A percentile compares a stretch with the other conserved stretches of the same genome.
Evolutionary conservation across 2,329 filamentous ascomycete genomes (phyloP).

Genomic region (Fusarium brachygibbosum): DNA sequence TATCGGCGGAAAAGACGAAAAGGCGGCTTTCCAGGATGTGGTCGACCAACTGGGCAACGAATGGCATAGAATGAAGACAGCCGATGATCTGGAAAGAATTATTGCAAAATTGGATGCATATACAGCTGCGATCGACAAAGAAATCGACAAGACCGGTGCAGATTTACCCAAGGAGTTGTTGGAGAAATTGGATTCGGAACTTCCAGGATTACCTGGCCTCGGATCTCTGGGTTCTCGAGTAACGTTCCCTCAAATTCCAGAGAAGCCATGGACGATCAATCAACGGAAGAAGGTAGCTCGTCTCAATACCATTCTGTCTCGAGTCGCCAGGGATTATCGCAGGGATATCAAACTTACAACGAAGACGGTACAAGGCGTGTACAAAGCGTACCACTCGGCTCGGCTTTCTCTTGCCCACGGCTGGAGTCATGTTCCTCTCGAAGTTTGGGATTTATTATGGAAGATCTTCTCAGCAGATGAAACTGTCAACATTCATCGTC

Average conservation of each 20-base stretch:
- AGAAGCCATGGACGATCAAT: conserved; percentile 55
- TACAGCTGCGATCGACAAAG: conserved; percentile 53
- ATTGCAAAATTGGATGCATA: conserved; percentile 54
- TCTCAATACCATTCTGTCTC: conserved; percentile 53
- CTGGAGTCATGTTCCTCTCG: conserved; percentile 69
- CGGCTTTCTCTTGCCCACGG: conserved; percentile 59
- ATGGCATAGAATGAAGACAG: conserved; percentile 51
- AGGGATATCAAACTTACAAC: conserved; percentile 48
- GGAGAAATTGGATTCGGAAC: conserved; percentile 51
- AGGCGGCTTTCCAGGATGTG: conserved; percentile 54
- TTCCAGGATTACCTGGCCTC: conserved; percentile 47
- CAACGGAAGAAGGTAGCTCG: conserved; percentile 57
- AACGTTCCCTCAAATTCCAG: conserved; percentile 54
- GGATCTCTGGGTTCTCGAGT: conserved; percentile 46
- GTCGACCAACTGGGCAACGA: conserved; percentile 52
- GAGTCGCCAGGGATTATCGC: conserved; percentile 49
- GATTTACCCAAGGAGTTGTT: conserved; percentile 53
- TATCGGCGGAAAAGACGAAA: conserved; percentile 54
- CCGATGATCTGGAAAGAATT: conserved; percentile 54
- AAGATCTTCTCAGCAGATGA: conserved; percentile 67
- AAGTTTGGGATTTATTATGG: conserved; percentile 77
- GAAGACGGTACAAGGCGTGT: conserved; percentile 58
- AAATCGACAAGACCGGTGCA: conserved; percentile 52
- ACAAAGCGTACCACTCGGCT: conserved; percentile 65
- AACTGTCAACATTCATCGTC: conserved; percentile 65